These are phyloP conservation scores for Starmerella riodocensis DNA, from an alignment of 805 yeast genomes.

Conservation along the genomic window DNA sequence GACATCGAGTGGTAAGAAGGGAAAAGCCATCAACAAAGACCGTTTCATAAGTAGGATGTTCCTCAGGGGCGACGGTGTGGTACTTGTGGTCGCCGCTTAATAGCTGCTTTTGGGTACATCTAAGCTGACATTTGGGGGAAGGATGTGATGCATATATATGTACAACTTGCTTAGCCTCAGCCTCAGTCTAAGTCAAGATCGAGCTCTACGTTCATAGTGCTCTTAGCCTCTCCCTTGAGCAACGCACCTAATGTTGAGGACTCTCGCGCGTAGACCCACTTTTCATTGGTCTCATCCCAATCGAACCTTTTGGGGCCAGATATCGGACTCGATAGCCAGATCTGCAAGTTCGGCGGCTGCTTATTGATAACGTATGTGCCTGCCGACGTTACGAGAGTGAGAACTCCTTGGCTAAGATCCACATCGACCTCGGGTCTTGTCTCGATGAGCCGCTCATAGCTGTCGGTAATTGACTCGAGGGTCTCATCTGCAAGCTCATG, in stretches of 20 bases:
- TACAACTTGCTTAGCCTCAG: too few species aligned
- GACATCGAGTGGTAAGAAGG: constrained; percentile 55
- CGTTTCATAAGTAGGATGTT: constrained; percentile 82
- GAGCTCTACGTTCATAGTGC: constrained; percentile 10
- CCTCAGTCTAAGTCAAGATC: constrained; percentile 16
- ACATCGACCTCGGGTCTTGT: constrained; percentile 50
- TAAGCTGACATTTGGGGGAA: too few species aligned
- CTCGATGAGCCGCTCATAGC: constrained; percentile 57
- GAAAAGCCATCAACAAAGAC: constrained; percentile 52
- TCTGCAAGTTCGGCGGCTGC: constrained; percentile 94
- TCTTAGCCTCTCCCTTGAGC: constrained; percentile 38
- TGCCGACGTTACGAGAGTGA: constrained; percentile 55
- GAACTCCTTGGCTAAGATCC: constrained; percentile 76
- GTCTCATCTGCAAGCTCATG: constrained; percentile 52
- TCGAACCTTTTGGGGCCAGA: constrained; percentile 87
- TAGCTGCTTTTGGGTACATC: neutral
- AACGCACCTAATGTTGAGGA: constrained; percentile 35
- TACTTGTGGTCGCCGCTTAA: constrained; percentile 48
- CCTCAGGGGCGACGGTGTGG: constrained; percentile 89
- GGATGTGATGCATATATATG: neutral
- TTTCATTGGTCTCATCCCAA: constrained; percentile 40
- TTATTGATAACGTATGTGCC: constrained; percentile 90
- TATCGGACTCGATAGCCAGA: constrained; percentile 88
- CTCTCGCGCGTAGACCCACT: constrained; percentile 75
- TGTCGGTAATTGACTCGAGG: constrained; percentile 53